Evolutionary conservation across 1,284 basidiomycete genomes (phyloP).

Genomic region (Neolentinus lepideus): DNA sequence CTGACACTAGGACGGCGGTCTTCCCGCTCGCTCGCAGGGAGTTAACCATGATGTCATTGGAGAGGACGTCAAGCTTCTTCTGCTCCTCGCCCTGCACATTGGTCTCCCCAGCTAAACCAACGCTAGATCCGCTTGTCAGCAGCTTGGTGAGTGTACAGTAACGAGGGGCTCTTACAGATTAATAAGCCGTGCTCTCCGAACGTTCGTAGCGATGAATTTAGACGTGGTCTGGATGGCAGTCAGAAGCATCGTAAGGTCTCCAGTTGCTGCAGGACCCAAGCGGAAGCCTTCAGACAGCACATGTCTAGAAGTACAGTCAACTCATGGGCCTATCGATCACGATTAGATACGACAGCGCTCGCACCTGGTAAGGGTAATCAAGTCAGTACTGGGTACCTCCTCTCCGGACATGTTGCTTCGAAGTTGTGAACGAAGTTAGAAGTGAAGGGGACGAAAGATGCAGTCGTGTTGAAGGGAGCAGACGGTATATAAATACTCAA

Average conservation of each 20-base stretch:
- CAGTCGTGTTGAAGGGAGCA: background rate
- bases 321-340: constrained; percentile 4
- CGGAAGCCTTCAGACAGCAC: constrained; percentile 80
- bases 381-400: constrained; percentile 74
- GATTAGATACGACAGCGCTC: constrained; percentile 14
- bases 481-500: background rate
- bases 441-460: background rate
- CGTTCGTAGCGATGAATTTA: constrained; percentile 98
- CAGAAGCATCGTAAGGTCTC: constrained; percentile 91
- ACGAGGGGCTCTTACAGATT: constrained; percentile 68
- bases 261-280: constrained; percentile 75
- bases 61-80: constrained; percentile 97
- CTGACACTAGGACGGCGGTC: constrained; percentile 94
- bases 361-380: constrained; percentile 88
- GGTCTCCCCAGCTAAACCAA: constrained; percentile 92
- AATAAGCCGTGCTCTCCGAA: constrained; percentile 94
- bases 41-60: constrained; percentile 99
- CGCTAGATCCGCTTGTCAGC: constrained; percentile 35
- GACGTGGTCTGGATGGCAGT: constrained; percentile 94
- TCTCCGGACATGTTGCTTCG: constrained; percentile 42
- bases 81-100: constrained; percentile 99
- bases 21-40: constrained; percentile 90
- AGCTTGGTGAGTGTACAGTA: constrained; percentile 6
- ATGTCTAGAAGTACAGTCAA: constrained; percentile 44
- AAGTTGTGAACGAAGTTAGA: background rate